These are phyloP conservation scores for Cyberlindnera euphorbiiphila DNA, from an alignment of 805 yeast species.

Conservation along the genomic window DNA sequence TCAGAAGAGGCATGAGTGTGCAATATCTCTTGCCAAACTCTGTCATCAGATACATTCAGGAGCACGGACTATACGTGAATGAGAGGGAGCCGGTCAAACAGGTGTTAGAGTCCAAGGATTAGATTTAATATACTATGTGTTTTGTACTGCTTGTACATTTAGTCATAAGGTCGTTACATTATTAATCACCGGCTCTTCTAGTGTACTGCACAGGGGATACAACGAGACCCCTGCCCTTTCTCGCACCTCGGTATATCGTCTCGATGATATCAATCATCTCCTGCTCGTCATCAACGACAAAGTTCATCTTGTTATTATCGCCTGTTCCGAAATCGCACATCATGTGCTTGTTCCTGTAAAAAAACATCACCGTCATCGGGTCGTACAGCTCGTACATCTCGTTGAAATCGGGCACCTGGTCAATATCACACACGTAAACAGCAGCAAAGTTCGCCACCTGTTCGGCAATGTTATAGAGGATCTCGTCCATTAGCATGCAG, in stretches of 20 bases:
- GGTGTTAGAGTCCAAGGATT: slow-evolving; percentile 51
- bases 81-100: slow-evolving; percentile 94
- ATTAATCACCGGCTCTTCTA: slow-evolving; percentile 14
- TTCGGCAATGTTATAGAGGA: slow-evolving; percentile 73
- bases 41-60: slow-evolving; percentile 92
- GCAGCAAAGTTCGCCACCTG: slow-evolving; percentile 85
- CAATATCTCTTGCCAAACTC: slow-evolving; percentile 91
- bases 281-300: slow-evolving; percentile 72
- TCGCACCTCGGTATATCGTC: slow-evolving; percentile 85
- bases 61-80: slow-evolving; percentile 77
- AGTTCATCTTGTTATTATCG: slow-evolving; percentile 90
- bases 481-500: slow-evolving; percentile 89
- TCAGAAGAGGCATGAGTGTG: slow-evolving; percentile 94
- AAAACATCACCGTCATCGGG: slow-evolving; percentile 91
- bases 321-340: slow-evolving; percentile 99
- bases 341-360: slow-evolving; percentile 91
- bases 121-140: slow-evolving; percentile 1
- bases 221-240: slow-evolving; percentile 89
- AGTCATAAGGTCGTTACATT: too few species aligned
- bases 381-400: slow-evolving; percentile 86
- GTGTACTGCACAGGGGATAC: slow-evolving; percentile 55
- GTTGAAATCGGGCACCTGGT: slow-evolving; percentile 86
- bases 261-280: slow-evolving; percentile 90
- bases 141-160: too few species aligned
- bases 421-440: slow-evolving; percentile 83